A percentile compares a stretch with the other conserved stretches of the same genome.
phyloP scores from a whole-genome alignment of 148 eudicot genomes.

The Chenopodium quinoa region DNA sequence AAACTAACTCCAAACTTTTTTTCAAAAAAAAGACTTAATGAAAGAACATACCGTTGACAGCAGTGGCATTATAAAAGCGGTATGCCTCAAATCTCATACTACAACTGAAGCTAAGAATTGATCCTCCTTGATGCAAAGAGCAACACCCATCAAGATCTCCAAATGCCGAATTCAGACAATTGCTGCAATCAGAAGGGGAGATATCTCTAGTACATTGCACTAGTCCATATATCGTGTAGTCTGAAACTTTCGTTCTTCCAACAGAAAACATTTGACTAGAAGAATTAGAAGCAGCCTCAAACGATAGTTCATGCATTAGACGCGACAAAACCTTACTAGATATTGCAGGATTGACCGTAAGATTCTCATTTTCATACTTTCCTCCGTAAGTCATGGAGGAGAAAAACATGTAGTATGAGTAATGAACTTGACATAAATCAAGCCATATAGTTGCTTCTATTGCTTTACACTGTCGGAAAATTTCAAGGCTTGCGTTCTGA shows the following conservation, averaged over 20 bases:
- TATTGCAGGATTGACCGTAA: not conserved
- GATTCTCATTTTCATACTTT: conserved; percentile 12
- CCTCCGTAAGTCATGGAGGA: conserved; percentile 17
- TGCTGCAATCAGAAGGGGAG: conserved; percentile 16
- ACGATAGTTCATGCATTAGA: conserved; percentile 18
- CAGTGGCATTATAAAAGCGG: conserved; percentile 20
- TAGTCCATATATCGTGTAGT: conserved; percentile 25
- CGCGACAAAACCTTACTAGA: not conserved
- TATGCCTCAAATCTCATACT: conserved; percentile 25
- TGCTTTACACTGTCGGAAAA: conserved; percentile 16
- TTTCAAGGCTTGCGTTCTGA: conserved; percentile 14
- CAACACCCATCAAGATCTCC: conserved; percentile 33
- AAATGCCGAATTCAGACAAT: conserved; percentile 17
- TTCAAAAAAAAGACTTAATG: not conserved
- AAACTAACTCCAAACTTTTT: not conserved
- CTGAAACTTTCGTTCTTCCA: not conserved
- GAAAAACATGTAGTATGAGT: conserved; percentile 22
- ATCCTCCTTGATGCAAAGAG: conserved; percentile 17
- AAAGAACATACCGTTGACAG: conserved; percentile 20
- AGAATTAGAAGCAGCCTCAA: conserved; percentile 23
- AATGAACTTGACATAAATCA: conserved; percentile 28
- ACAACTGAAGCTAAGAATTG: conserved; percentile 25
- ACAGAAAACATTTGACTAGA: conserved; percentile 25
- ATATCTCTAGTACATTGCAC: conserved; percentile 35
- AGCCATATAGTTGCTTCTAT: conserved; percentile 29